Evolutionary conservation across 2,329 filamentous ascomycete species (phyloP), one percentile per base, ranked within the genome.

Genomic region (Fusarium sp.): DNA sequence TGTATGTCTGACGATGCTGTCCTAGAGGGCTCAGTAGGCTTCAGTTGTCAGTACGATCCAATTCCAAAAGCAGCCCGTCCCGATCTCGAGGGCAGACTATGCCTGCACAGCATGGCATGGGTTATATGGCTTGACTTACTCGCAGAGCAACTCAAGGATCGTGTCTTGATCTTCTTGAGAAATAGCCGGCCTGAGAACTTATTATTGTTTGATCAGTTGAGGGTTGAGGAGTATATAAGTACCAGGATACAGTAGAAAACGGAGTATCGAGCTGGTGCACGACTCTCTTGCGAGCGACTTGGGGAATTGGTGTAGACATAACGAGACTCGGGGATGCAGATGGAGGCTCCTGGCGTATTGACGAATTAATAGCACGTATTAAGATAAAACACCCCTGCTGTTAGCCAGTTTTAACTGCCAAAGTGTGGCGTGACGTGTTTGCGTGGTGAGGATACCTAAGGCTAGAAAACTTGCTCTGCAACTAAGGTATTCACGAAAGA

Each of bases 121-220:
- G 31, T 38, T 39, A 19, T 29, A 21, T 15, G 23, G 25, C 9
- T 77, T 44, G 38, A 65, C 73, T 55, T 80, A 90, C 88, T 79
- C 83, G 82, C 84, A 89, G 6, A 91, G 78, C 44, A 92, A 77
- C 61, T 90, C 87, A 9, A 91, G 71, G 33, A 91, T 88, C 4
- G 81, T 79, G 47, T 88, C 82, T 72, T 90, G 87, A 48, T 90
- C 80, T 44, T 84, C 77, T 15, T 76, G 70, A 2, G 79, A 77
- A 38, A 90, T 80, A 37, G 80, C 73, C 8, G 89, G 89, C 88
- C 89, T 92, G 6, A 2, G 9, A 15, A 42, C 4, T 1, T 4
- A 29, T 70, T 11, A 67, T 53, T 10, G 9, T n/a, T 21, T 1
- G 6, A n/a, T 2, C 52, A 8, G 13, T 5, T 25, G 4, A n/a